Evolutionary conservation across 805 yeast genomes (phyloP).

Genomic region (Sugiyamaella qingdaonensis): DNA sequence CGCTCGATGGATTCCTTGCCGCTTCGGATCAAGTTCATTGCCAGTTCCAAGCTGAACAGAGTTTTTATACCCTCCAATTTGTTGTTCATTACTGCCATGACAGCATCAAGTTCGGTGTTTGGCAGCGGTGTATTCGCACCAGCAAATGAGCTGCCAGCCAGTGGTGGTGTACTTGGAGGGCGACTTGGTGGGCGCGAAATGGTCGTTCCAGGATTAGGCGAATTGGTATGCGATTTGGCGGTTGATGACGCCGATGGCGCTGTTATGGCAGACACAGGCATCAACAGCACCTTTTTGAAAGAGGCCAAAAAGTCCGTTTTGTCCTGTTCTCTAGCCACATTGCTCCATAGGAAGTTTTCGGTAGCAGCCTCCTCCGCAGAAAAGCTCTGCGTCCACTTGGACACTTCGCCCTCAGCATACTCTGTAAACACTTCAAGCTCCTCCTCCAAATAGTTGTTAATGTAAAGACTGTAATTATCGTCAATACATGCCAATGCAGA

Average conservation of each 20-base stretch:
- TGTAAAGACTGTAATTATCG: slow-evolving; percentile 25
- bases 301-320: slow-evolving; percentile 49
- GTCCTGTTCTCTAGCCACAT: slow-evolving; percentile 42
- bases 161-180: background rate
- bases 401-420: slow-evolving; percentile 28
- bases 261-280: slow-evolving; percentile 31
- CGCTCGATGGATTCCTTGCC: slow-evolving; percentile 64
- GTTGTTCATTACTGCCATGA: slow-evolving; percentile 68
- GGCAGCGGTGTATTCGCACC: slow-evolving; percentile 28
- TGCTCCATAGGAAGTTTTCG: slow-evolving; percentile 44
- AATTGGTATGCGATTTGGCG: background rate
- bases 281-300: slow-evolving; percentile 45
- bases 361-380: slow-evolving; percentile 46
- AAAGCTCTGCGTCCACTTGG: slow-evolving; percentile 32
- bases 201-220: background rate
- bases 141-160: background rate
- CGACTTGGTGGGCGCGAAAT: background rate
- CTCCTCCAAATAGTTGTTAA: slow-evolving; percentile 30
- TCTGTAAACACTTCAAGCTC: slow-evolving; percentile 28
- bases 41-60: slow-evolving; percentile 75
- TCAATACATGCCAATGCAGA: slow-evolving; percentile 23
- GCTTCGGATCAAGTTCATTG: slow-evolving; percentile 62
- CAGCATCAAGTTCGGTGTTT: slow-evolving; percentile 70
- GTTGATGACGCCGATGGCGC: background rate
- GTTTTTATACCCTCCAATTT: slow-evolving; percentile 73